Evolutionary conservation across 192 early-diverging fungal genomes (phyloP).

Genomic region (Allomyces macrogynus): DNA sequence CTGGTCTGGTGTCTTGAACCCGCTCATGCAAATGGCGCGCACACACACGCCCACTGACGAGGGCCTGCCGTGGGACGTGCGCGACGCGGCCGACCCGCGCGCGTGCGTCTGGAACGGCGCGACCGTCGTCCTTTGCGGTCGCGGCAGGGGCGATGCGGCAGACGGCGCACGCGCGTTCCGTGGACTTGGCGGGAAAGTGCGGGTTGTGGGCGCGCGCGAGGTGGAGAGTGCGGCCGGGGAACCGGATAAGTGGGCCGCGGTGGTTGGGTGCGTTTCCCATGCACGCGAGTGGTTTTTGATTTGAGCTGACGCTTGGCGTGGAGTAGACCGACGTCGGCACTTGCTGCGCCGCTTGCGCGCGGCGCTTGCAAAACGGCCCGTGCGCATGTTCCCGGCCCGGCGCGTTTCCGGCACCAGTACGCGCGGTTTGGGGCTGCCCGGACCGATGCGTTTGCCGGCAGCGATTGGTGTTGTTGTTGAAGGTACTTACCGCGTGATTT

Average conservation of each 20-base stretch:
- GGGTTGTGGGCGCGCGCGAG: background rate
- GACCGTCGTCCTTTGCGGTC: background rate
- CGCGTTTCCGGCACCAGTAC: slow-evolving; percentile 2
- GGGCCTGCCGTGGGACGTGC: background rate
- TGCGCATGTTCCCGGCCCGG: background rate
- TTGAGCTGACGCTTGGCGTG: no score
- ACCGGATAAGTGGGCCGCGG: background rate
- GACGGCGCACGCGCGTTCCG: background rate
- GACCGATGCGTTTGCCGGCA: background rate
- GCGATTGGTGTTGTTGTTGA: background rate
- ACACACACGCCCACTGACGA: slow-evolving; percentile 4
- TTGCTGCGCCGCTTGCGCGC: background rate
- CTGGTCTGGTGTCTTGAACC: slow-evolving; percentile 3
- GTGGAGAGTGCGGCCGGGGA: background rate
- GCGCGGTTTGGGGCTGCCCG: slow-evolving; percentile 1
- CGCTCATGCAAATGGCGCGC: slow-evolving; percentile 3
- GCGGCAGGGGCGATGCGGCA: background rate
- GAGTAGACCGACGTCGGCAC: background rate
- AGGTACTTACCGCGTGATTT: no score
- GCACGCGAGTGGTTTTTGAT: background rate
- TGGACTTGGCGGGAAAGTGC: background rate
- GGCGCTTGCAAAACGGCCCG: background rate
- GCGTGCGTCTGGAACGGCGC: background rate
- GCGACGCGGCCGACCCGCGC: background rate
- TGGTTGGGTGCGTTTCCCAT: background rate